phyloP scores from a whole-genome alignment of 352 stramenopile genomes.

The Globisporangium viniferum region DNA sequence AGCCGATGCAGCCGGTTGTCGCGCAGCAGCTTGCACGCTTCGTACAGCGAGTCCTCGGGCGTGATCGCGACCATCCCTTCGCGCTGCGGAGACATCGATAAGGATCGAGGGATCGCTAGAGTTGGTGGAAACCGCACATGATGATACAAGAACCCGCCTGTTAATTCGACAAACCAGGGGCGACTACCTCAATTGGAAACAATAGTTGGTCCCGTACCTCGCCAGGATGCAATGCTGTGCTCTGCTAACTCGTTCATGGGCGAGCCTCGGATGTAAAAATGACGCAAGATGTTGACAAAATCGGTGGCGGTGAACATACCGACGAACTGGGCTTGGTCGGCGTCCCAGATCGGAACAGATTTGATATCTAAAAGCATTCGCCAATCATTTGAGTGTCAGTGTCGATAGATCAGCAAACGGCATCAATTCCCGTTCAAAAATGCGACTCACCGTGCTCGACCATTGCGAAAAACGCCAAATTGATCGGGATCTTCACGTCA shows the following conservation, averaged over 20 bases:
- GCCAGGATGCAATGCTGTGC: constrained; percentile 84
- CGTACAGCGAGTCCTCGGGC: constrained; percentile 87
- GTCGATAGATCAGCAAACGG: too few species aligned
- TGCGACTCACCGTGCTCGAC: constrained; percentile 93
- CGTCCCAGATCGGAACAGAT: constrained; percentile 96
- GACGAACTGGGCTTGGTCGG: constrained; percentile 93
- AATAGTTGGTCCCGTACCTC: constrained; percentile 33
- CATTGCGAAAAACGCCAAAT: constrained; percentile 98
- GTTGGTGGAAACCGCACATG: background rate
- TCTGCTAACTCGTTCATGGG: constrained; percentile 87
- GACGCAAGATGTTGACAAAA: constrained; percentile 97
- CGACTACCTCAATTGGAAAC: background rate
- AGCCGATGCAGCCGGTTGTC: constrained; percentile 90
- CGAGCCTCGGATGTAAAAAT: constrained; percentile 91
- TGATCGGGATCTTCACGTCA: constrained; percentile 98
- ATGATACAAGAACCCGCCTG: background rate
- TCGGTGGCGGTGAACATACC: constrained; percentile 97
- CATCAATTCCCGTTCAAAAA: too few species aligned
- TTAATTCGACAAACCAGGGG: background rate
- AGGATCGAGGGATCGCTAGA: constrained; percentile 83
- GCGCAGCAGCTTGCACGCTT: constrained; percentile 88
- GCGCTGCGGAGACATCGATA: constrained; percentile 59
- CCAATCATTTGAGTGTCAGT: background rate
- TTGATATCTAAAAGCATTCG: constrained; percentile 89
- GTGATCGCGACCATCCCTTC: constrained; percentile 81